Base-by-base conservation (phyloP, 345 rosid genomes). In the Lepidium didymum region DNA sequence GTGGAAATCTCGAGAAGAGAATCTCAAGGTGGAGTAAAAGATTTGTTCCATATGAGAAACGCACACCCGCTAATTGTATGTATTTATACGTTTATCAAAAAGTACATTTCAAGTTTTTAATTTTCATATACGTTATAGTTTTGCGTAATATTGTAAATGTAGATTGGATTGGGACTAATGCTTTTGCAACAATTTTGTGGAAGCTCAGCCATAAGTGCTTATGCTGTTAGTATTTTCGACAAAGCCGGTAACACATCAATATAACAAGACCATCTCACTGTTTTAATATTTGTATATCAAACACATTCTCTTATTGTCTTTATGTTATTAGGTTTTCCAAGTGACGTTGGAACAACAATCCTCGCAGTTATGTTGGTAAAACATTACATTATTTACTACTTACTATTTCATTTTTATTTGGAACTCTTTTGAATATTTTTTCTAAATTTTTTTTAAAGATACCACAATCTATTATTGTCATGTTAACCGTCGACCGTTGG, bases 141-240 rank as follows among this genome's bases (percentile, higher is more conserved):
- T 27, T 27, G 31, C 6, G 31, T 27, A 5, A 27, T 5, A 27
- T 27, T 27, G 5, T 27, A 27, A 27, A 27, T 27, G 31, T 27
- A 27, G 80, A 64, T 77, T 47, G 80, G 77, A 43, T 40, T 77
- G 29, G 80, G 80, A 36, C 50, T 77, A 33, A 77, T 77, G 80
- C 66, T 72, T 19, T 13, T 57, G 35, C 80, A 77, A 62, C 77
- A 72, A 72, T 72, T 77, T 36, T 42, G 63, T 35, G 80, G 80
- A 49, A 77, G 74, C 36, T 25, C 77, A 8, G 80, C 73, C 1
- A 64, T 77, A 29, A 67, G 36, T 46, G 71, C 76, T 49, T 77
- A 77, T 31, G 77, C 77, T 45, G 58, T 61, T 31, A 60, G 56
- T 35, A 77, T 77, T 37, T 77, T 72, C n/a, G 47, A 67, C 36